These are phyloP conservation scores for Irpex sp. DNA, from an alignment of 1,284 basidiomycete species.

Conservation along the genomic window DNA sequence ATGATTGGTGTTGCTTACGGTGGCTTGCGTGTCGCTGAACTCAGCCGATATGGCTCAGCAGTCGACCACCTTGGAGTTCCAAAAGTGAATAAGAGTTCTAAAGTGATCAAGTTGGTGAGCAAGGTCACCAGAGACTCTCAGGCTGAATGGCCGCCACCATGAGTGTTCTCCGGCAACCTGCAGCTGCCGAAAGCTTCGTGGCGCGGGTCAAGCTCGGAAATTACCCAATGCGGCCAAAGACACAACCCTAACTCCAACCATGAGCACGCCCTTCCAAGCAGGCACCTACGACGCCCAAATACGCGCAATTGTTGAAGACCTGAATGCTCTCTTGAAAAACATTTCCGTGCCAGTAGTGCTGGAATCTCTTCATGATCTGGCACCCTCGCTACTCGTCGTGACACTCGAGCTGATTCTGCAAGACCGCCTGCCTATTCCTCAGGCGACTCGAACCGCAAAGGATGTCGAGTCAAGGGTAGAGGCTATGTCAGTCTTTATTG, in stretches of 20 bases:
- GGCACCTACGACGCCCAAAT: background rate
- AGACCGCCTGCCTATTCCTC: slow-evolving; percentile 40
- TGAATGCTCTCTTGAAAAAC: slow-evolving; percentile 44
- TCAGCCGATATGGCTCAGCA: no score
- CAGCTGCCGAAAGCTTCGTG: background rate
- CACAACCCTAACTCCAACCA: background rate
- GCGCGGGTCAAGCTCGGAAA: background rate
- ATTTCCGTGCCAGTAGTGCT: slow-evolving; percentile 50
- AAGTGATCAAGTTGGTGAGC: no score
- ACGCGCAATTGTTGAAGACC: slow-evolving; percentile 19
- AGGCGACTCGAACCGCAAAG: slow-evolving; percentile 34
- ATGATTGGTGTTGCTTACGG: no score
- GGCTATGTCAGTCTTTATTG: slow-evolving; percentile 74
- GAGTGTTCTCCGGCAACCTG: background rate
- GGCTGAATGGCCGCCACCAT: no score
- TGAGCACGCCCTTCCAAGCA: background rate
- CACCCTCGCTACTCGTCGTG: slow-evolving; percentile 60
- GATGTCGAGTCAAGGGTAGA: slow-evolving; percentile 37
- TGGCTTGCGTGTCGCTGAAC: no score
- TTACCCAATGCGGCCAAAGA: background rate
- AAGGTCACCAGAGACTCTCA: no score
- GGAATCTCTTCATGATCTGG: slow-evolving; percentile 60
- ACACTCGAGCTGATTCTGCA: slow-evolving; percentile 56
- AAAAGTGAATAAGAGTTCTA: no score
- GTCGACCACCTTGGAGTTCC: no score